Percentiles rank a stretch among this genome's conserved stretches.
Evolutionary conservation across 371 early-diverging fungal genomes (phyloP).

Genomic region (Lichtheimia ornata): DNA sequence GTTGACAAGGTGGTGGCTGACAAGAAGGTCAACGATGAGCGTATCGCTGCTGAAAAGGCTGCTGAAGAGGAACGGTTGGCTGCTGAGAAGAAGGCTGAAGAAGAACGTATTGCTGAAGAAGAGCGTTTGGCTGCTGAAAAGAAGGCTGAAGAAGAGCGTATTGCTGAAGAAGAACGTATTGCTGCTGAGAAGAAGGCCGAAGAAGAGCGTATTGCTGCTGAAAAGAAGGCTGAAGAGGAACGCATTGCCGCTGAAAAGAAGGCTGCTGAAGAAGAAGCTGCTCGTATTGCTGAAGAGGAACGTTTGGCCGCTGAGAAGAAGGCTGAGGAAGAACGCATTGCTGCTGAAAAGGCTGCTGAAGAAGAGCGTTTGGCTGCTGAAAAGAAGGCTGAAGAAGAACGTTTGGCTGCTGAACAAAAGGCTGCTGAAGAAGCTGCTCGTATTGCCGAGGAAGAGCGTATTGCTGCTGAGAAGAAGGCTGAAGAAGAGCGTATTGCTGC

Average conservation of each 20-base stretch:
- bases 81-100: conserved; percentile 12
- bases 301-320: background rate
- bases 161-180: background rate
- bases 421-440: too few relatives aligned
- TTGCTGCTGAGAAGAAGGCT: too few relatives aligned
- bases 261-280: conserved; percentile 12
- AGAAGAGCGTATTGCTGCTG: too few relatives aligned
- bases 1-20: conserved; percentile 13
- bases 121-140: conserved; percentile 1
- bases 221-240: too few relatives aligned
- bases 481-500: too few relatives aligned
- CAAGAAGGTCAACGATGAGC: conserved; percentile 10
- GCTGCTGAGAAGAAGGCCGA: background rate
- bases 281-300: conserved; percentile 4
- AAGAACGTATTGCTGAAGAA: conserved; percentile 5
- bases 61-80: conserved; percentile 10
- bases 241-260: background rate
- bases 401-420: too few relatives aligned
- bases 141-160: background rate
- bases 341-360: background rate
- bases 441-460: too few relatives aligned
- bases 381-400: background rate
- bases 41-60: background rate
- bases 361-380: too few relatives aligned
- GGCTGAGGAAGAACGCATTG: background rate